Evolutionary conservation across 2,329 filamentous ascomycete genomes (phyloP).

Genomic region (Fusarium miscanthi): DNA sequence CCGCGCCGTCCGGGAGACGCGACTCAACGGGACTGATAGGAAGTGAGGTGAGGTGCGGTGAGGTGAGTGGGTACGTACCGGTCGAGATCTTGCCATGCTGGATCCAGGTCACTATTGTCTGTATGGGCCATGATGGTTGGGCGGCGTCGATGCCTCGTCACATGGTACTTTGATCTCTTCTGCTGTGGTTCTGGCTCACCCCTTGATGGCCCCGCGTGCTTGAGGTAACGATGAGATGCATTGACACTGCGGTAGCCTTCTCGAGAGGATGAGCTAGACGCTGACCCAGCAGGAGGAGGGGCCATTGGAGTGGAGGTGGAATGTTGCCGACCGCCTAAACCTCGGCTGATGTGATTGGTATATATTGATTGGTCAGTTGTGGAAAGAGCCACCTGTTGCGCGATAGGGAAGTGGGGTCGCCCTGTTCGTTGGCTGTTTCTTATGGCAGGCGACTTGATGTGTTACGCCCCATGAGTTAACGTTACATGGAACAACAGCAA

Average conservation of each 20-base stretch:
- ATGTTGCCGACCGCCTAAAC: slow-evolving; percentile 40
- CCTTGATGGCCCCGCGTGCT: slow-evolving; percentile 41
- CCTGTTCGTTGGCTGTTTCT: slow-evolving; percentile 16
- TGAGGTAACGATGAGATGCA: slow-evolving; percentile 48
- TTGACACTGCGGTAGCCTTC: slow-evolving; percentile 34
- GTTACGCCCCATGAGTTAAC: slow-evolving; percentile 41
- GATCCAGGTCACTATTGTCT: slow-evolving; percentile 58
- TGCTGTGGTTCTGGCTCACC: slow-evolving; percentile 26
- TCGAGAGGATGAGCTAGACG: slow-evolving; percentile 39
- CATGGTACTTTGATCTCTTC: slow-evolving; percentile 42
- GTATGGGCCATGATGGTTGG: slow-evolving; percentile 52
- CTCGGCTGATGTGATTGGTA: slow-evolving; percentile 27
- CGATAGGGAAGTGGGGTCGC: slow-evolving; percentile 23
- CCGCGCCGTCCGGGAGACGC: slow-evolving; percentile 9
- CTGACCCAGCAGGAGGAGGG: slow-evolving; percentile 41
- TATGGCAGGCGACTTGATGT: slow-evolving; percentile 26
- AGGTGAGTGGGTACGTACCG: slow-evolving; percentile 65
- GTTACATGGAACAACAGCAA: slow-evolving; percentile 42
- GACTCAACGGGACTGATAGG: slow-evolving; percentile 1
- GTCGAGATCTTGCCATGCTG: slow-evolving; percentile 80
- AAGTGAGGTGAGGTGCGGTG: background rate
- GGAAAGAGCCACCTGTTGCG: background rate
- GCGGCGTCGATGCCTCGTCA: slow-evolving; percentile 42
- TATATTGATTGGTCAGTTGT: slow-evolving; percentile 34
- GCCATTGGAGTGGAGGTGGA: slow-evolving; percentile 39